These are phyloP conservation scores for Paraurostyla sp. DNA, from an alignment of 73 alveolate genomes.

Conservation along the genomic window DNA sequence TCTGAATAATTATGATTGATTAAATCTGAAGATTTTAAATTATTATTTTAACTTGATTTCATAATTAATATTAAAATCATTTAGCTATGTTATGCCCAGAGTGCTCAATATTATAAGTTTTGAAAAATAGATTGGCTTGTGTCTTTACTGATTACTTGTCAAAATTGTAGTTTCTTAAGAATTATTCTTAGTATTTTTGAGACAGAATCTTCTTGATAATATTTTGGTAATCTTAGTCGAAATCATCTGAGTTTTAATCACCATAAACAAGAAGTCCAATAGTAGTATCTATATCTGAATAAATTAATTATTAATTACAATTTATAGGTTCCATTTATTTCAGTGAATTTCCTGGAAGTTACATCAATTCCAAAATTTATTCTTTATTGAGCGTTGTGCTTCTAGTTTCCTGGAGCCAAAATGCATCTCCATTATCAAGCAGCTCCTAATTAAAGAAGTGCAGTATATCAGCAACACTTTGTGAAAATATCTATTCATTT, in stretches of 20 bases:
- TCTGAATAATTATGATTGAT: neutral
- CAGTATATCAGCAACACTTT: no score
- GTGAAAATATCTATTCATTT: no score
- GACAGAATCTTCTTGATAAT: neutral
- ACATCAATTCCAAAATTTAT: neutral
- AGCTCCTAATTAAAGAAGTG: no score
- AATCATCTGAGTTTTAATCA: neutral
- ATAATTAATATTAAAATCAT: neutral
- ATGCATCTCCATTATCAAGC: no score
- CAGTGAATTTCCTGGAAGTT: neutral
- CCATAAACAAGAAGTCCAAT: neutral
- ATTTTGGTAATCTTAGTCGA: neutral
- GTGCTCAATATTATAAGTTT: constrained; percentile 15
- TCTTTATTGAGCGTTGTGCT: neutral
- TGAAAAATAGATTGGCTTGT: constrained; percentile 2
- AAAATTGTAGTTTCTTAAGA: neutral
- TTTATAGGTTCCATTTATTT: neutral
- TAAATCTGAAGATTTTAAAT: neutral
- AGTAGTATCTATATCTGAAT: neutral
- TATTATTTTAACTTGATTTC: no score
- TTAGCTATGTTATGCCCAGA: constrained; percentile 25
- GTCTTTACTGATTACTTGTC: neutral
- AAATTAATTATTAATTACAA: neutral
- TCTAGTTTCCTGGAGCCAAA: constrained; percentile 13
- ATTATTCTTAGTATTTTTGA: neutral